Conservation (phyloP, 2,329 filamentous ascomycete species). For the Paecilomyces formosus region DNA sequence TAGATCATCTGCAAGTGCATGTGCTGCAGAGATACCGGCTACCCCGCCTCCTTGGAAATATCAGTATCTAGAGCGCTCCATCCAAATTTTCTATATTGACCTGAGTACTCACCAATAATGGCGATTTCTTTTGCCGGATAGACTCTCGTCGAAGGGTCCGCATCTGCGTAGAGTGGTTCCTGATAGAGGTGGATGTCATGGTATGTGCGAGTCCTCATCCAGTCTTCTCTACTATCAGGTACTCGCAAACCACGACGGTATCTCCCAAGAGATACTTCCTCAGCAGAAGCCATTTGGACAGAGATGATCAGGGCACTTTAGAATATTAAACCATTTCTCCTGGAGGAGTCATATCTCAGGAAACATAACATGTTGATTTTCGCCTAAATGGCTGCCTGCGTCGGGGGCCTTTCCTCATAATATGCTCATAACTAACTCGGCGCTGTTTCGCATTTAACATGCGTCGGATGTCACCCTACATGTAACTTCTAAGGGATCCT, state of each 20-base stretch:
- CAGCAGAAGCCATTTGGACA: neutral
- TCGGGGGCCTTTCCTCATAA: too few species aligned
- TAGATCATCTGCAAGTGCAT: neutral
- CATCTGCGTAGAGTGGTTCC: neutral
- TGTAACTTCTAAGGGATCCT: too few species aligned
- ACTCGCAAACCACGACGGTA: neutral
- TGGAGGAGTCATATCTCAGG: neutral
- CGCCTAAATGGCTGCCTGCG: neutral
- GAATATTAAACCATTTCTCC: neutral
- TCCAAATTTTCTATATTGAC: neutral
- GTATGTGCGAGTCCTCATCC: neutral
- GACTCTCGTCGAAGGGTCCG: neutral
- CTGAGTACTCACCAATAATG: neutral
- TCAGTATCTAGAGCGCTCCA: neutral
- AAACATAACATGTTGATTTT: neutral
- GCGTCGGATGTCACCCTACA: too few species aligned
- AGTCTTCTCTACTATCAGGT: conserved; percentile 1
- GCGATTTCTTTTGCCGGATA: neutral
- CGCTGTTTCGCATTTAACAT: too few species aligned
- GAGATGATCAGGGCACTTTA: neutral
- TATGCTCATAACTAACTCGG: too few species aligned
- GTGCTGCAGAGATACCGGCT: neutral
- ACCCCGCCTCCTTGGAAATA: neutral
- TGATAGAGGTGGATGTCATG: neutral
- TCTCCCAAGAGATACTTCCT: neutral